Conservation (phyloP, 768 basidiomycete genomes). For the Auriscalpium vulgare region DNA sequence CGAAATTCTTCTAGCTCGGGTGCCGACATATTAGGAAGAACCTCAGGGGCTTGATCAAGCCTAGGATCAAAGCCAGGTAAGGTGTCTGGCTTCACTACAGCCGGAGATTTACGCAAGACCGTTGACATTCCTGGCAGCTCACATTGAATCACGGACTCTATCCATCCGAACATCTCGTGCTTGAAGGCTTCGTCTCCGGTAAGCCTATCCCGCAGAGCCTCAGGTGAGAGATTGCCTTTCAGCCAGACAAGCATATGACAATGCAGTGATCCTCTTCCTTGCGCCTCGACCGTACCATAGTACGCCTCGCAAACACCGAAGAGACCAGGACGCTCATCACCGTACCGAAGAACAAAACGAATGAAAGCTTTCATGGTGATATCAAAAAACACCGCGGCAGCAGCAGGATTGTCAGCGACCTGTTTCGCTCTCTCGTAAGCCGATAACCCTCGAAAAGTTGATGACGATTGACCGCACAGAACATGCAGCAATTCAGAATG, state of each 20-base stretch:
- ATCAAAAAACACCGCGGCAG: constrained; percentile 35
- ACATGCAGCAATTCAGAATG: constrained; percentile 35
- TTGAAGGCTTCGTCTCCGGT: not conserved
- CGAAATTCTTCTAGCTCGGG: not conserved
- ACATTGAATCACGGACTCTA: not conserved
- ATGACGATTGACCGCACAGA: constrained; percentile 27
- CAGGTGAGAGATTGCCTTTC: not conserved
- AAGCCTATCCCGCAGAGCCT: not conserved
- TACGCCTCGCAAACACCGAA: constrained; percentile 27
- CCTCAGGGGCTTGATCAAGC: not conserved
- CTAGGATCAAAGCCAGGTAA: not conserved
- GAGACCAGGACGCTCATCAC: constrained; percentile 19
- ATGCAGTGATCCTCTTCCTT: constrained; percentile 31
- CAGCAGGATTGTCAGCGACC: constrained; percentile 32
- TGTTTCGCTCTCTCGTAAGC: constrained; percentile 23
- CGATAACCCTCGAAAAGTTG: constrained; percentile 24
- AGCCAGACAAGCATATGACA: constrained; percentile 26
- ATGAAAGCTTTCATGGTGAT: constrained; percentile 31
- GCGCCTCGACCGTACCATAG: constrained; percentile 35
- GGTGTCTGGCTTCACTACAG: not conserved
- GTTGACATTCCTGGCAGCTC: not conserved
- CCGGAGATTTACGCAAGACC: not conserved
- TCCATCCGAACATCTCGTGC: not conserved
- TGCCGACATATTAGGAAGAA: not conserved
- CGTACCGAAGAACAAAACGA: constrained; percentile 10